A percentile compares a stretch with the other conserved stretches of the same genome.
Conservation (phyloP, 2,329 filamentous ascomycete genomes). For the Talaromyces verruculosus region DNA sequence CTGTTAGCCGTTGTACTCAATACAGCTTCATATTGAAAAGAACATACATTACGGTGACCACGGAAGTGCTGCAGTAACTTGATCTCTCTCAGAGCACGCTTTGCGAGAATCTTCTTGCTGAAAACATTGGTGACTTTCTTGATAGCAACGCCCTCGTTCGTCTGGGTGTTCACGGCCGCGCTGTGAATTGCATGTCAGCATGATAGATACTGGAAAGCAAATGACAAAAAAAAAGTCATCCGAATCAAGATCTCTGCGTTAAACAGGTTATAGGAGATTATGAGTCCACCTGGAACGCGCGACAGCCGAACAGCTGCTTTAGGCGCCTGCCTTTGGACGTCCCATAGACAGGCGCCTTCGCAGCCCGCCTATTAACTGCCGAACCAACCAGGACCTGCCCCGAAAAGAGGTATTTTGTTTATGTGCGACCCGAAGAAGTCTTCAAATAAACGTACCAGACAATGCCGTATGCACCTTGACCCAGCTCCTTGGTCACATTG, state of each 20-base stretch:
- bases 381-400: no score
- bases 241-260: neutral
- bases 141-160: conserved; percentile 91
- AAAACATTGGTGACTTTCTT: conserved; percentile 99
- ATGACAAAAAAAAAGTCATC: neutral
- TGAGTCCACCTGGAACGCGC: neutral
- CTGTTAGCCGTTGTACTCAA: conserved; percentile 33
- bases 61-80: conserved; percentile 98
- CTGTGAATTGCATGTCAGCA: conserved; percentile 47
- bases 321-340: neutral
- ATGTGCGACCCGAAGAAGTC: neutral
- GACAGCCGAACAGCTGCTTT: neutral
- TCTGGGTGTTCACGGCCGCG: conserved; percentile 87
- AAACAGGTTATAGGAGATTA: neutral
- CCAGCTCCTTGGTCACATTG: conserved; percentile 97
- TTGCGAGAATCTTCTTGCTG: conserved; percentile 99
- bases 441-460: conserved; percentile 69
- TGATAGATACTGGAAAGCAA: neutral
- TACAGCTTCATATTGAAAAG: conserved; percentile 1
- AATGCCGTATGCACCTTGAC: conserved; percentile 97
- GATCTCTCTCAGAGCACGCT: conserved; percentile 95
- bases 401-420: neutral
- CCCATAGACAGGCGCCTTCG: neutral
- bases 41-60: conserved; percentile 76
- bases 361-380: neutral